phyloP scores from a whole-genome alignment of 2,329 filamentous ascomycete genomes.

The Pseudohalonectria lignicola region DNA sequence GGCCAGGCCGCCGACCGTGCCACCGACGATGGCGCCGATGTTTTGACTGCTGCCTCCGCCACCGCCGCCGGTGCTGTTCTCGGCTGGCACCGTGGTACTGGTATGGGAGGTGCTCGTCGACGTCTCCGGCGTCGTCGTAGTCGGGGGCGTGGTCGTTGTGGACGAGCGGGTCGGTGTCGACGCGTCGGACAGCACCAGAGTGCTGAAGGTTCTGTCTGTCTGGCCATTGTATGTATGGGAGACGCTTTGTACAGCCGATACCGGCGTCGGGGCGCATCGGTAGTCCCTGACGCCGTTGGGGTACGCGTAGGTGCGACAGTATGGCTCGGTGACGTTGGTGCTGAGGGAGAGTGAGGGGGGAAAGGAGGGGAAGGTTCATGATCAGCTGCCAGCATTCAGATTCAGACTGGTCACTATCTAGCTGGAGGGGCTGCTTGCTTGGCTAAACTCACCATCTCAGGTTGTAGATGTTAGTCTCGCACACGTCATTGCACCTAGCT shows the following conservation, averaged over 20 bases:
- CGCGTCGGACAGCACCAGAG: neutral
- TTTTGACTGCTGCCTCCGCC: neutral
- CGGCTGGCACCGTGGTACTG: neutral
- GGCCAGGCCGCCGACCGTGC: conserved; percentile 4
- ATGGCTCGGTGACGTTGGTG: conserved; percentile 4
- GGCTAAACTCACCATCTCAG: neutral
- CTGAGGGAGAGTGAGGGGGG: too few species aligned
- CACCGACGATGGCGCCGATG: conserved; percentile 4
- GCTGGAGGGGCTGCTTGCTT: too few species aligned
- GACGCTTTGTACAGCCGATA: conserved; percentile 1
- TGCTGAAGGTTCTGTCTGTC: conserved; percentile 2
- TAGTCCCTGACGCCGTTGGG: conserved; percentile 5
- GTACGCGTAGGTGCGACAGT: conserved; percentile 6
- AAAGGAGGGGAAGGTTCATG: too few species aligned
- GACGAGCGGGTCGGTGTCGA: neutral
- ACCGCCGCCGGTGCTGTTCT: neutral
- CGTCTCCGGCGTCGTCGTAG: neutral
- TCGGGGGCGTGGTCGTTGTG: neutral
- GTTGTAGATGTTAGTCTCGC: conserved; percentile 5
- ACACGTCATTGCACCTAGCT: conserved; percentile 5
- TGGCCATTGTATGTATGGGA: conserved; percentile 4
- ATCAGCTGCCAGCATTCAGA: too few species aligned
- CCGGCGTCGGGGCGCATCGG: conserved; percentile 4
- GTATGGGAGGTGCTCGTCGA: neutral
- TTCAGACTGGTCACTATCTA: too few species aligned